phyloP scores from a whole-genome alignment of 192 early-diverging fungal species.

The Umbelopsis sp. region DNA sequence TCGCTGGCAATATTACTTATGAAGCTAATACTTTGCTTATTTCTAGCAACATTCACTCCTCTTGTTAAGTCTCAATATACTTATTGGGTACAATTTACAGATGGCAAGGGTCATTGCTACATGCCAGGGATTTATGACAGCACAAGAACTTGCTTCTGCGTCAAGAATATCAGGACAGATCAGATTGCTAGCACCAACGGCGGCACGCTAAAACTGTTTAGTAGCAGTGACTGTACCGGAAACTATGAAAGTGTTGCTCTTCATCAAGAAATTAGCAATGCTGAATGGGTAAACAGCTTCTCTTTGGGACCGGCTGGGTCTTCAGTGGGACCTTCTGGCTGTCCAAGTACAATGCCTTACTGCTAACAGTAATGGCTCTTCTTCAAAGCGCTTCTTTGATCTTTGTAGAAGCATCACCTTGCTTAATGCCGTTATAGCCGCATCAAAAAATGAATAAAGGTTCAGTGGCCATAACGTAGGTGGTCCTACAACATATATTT shows the following conservation, averaged over 20 bases:
- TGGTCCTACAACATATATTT: too few relatives aligned
- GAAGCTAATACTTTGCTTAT: neutral
- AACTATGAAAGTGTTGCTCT: too few relatives aligned
- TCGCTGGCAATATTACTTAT: too few relatives aligned
- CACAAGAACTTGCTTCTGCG: conserved; percentile 18
- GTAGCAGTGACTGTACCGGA: conserved; percentile 26
- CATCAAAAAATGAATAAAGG: too few relatives aligned
- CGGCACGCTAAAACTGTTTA: conserved; percentile 22
- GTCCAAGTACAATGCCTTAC: neutral
- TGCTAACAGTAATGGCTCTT: neutral
- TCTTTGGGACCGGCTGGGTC: neutral
- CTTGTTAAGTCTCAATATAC: neutral
- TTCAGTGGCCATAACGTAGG: too few relatives aligned
- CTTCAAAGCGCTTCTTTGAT: too few relatives aligned
- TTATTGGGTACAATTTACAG: neutral
- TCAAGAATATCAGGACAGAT: conserved; percentile 28
- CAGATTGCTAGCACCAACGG: conserved; percentile 7
- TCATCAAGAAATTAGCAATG: too few relatives aligned
- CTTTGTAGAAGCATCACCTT: too few relatives aligned
- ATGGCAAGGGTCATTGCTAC: neutral
- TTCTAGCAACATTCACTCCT: neutral
- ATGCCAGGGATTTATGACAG: conserved; percentile 1
- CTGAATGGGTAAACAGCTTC: too few relatives aligned
- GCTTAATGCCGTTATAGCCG: too few relatives aligned
- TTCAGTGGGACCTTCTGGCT: neutral